Base-by-base conservation (phyloP, 73 alveolate genomes). In the Paramecium octaurelia region DNA sequence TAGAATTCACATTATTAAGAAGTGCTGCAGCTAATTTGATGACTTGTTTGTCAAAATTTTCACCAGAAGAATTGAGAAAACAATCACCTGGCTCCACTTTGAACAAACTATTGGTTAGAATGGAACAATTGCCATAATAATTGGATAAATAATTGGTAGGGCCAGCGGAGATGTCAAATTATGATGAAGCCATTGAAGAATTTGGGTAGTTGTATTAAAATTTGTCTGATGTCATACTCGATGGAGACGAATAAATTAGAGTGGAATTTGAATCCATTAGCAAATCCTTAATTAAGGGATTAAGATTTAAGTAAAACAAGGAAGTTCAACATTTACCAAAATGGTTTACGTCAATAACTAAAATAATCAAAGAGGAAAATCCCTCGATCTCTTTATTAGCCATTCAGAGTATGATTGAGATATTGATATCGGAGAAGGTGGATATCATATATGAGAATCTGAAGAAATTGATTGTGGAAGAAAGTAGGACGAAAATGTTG, bases 361-460 rank as follows among this genome's bases (percentile, higher is more conserved):
- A 89, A 42, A 70, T 83, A 1, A 89, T 89, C 21, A 89, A 89
- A 50, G 88, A 70, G 10, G 88, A 77, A 16, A 89, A 89, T 27
- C 94, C 94, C 2, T 70, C 80, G 9, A 46, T 89, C 11, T 89
- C 94, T 44, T 46, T 89, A 21, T 58, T 89, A 42, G 94, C 94
- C 7, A 89, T 89, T 2, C 60, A 89, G 7, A 59, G 92, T 40
- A 89, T 89, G 94, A 89, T 89, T 11, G 90, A 89, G 27, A 89
- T 89, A 14, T 27, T 89, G 38, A 71, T 89, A 18, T 44, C 85
- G 4, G 90, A 89, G 34, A 89, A 89, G 24, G 57, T 89, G 6
- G 94, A 89, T 10, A 42, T 48, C 12, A 89, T 89, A 1, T 89
- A 89, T 89, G 92, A 58, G 16, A 46, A 89, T 46, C 27, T 89